These are phyloP conservation scores for Austroboletus niveus DNA, from an alignment of 1,284 basidiomycete species.

Conservation along the genomic window DNA sequence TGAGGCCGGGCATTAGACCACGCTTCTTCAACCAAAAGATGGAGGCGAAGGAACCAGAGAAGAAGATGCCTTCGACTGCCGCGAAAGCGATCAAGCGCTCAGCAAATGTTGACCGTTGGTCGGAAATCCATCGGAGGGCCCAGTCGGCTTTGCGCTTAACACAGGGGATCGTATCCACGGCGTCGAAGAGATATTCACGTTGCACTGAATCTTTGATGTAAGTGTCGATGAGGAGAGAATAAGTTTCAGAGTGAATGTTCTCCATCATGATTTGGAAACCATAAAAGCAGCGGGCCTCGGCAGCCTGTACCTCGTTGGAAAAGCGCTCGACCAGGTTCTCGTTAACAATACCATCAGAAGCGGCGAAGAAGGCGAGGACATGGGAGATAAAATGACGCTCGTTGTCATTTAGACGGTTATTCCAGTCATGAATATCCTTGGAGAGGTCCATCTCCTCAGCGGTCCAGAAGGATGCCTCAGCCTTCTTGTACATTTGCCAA, in stretches of 20 bases:
- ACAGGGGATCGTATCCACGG: constrained; percentile 92
- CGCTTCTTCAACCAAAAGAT: constrained; percentile 99
- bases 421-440: constrained; percentile 92
- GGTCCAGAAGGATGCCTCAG: constrained; percentile 94
- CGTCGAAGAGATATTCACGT: constrained; percentile 89
- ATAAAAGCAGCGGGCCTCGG: constrained; percentile 97
- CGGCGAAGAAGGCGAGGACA: constrained; percentile 95
- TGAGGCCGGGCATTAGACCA: constrained; percentile 96
- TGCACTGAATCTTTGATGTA: constrained; percentile 91
- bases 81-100: constrained; percentile 96
- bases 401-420: constrained; percentile 87
- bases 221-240: constrained; percentile 97
- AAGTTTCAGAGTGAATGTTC: constrained; percentile 95
- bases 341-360: constrained; percentile 97
- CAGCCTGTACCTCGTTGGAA: constrained; percentile 90
- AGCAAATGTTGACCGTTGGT: constrained; percentile 80
- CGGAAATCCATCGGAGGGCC: constrained; percentile 93
- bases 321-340: constrained; percentile 97
- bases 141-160: constrained; percentile 92
- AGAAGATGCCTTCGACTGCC: constrained; percentile 99
- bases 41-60: constrained; percentile 91
- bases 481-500: constrained; percentile 97
- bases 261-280: constrained; percentile 99
- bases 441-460: constrained; percentile 98
- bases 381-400: constrained; percentile 97